Evolutionary conservation across 345 rosid species (phyloP).

Genomic region (Turritis glabra): DNA sequence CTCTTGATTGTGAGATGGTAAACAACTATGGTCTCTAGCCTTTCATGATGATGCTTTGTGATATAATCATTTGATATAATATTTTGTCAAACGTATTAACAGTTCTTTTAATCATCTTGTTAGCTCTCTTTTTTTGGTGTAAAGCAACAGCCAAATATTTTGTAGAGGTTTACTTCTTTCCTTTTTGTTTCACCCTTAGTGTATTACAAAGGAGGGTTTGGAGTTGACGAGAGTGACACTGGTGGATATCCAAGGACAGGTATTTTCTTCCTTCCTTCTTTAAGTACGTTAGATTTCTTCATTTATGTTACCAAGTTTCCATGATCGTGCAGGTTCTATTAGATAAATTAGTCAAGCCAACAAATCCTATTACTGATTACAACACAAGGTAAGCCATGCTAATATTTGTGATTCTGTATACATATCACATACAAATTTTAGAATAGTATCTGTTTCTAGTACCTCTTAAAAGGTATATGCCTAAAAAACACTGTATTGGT

Average conservation of each 20-base stretch:
- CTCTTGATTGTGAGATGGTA: conserved; percentile 99
- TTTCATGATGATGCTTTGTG: background rate
- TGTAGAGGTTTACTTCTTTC: background rate
- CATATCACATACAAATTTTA: conserved; percentile 8
- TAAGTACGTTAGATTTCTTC: background rate
- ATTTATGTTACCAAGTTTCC: conserved; percentile 5
- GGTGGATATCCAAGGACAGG: conserved; percentile 86
- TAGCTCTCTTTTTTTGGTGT: background rate
- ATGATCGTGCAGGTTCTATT: conserved; percentile 62
- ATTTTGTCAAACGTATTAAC: background rate
- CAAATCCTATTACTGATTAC: conserved; percentile 75
- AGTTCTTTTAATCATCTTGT: background rate
- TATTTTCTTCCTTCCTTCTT: conserved; percentile 32
- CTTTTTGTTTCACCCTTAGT: conserved; percentile 45
- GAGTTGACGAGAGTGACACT: conserved; percentile 91
- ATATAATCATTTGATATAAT: background rate
- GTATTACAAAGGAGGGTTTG: conserved; percentile 77
- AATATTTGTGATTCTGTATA: background rate
- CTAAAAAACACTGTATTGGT: conserved; percentile 6
- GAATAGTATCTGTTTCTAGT: background rate
- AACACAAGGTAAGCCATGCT: conserved; percentile 67
- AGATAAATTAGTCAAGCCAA: conserved; percentile 89
- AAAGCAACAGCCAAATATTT: background rate
- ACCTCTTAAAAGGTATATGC: background rate
- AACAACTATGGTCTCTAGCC: background rate